A percentile compares a stretch with the other conserved stretches of the same genome.
Evolutionary conservation across 441 rosid species (phyloP).

Genomic region (Macaranga tanarius): DNA sequence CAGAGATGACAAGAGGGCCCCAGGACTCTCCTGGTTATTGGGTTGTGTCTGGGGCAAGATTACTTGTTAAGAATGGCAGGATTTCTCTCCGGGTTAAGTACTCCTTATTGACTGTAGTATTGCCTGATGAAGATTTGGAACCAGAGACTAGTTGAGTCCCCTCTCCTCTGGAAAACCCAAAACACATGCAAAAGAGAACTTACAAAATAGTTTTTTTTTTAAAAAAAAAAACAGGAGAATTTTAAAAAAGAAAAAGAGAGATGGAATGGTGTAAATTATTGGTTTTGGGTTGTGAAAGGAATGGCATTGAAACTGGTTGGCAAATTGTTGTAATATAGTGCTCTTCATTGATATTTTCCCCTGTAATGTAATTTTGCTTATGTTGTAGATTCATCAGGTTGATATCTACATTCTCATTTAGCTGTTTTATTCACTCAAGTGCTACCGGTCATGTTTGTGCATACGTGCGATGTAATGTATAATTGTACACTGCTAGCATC

Average conservation of each 20-base stretch:
- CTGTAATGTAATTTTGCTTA: conserved; percentile 17
- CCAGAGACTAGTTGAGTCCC: conserved; percentile 31
- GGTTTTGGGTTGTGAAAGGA: conserved; percentile 6
- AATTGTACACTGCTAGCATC: not conserved
- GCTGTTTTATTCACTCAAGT: not conserved
- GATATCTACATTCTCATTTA: conserved; percentile 4
- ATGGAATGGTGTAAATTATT: not conserved
- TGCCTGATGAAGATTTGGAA: conserved; percentile 62
- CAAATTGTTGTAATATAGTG: conserved; percentile 16
- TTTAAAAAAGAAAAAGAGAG: no score
- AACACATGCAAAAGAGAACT: not conserved
- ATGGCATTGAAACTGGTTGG: not conserved
- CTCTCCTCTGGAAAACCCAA: no score
- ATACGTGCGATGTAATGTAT: not conserved
- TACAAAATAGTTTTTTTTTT: no score
- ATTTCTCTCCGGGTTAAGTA: conserved; percentile 88
- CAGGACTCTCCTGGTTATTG: conserved; percentile 95
- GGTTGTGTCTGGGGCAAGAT: conserved; percentile 95
- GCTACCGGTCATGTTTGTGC: no score
- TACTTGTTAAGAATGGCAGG: conserved; percentile 78
- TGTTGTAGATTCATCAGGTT: conserved; percentile 17
- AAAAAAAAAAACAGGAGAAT: not conserved
- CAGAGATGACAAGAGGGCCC: conserved; percentile 92
- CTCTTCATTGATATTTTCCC: conserved; percentile 1
- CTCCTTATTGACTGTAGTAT: conserved; percentile 67